phyloP scores from a whole-genome alignment of 169 alveolate species.

The Eimeria praecox region DNA sequence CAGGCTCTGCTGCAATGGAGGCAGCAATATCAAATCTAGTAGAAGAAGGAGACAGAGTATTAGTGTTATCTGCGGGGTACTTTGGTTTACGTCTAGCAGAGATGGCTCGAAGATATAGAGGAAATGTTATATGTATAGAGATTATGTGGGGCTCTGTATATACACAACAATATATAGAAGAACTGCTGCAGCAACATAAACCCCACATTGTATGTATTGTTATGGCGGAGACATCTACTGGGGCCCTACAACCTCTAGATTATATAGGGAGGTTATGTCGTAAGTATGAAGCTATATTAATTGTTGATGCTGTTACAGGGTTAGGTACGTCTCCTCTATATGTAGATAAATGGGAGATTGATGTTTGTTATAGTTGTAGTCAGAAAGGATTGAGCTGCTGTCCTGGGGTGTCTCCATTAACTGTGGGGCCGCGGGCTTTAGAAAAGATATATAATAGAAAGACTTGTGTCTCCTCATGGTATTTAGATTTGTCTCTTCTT shows the following conservation, averaged over 20 bases:
- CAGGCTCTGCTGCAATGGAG: slow-evolving; percentile 85
- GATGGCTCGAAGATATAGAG: slow-evolving; percentile 82
- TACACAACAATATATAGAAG: slow-evolving; percentile 68
- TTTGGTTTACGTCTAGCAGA: slow-evolving; percentile 80
- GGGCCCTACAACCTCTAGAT: slow-evolving; percentile 81
- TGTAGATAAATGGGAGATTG: slow-evolving; percentile 79
- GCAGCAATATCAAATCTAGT: slow-evolving; percentile 81
- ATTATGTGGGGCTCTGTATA: slow-evolving; percentile 80
- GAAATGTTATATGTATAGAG: slow-evolving; percentile 52
- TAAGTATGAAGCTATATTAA: slow-evolving; percentile 65
- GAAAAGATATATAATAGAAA: slow-evolving; percentile 36
- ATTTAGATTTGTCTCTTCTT: background rate
- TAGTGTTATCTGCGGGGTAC: slow-evolving; percentile 72
- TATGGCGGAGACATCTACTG: slow-evolving; percentile 84
- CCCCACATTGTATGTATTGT: slow-evolving; percentile 75
- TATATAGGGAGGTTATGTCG: slow-evolving; percentile 76
- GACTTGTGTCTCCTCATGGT: slow-evolving; percentile 60
- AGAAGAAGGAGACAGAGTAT: slow-evolving; percentile 63
- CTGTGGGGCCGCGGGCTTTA: slow-evolving; percentile 81
- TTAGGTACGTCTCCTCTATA: slow-evolving; percentile 79
- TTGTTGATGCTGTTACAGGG: slow-evolving; percentile 82
- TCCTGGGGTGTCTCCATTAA: slow-evolving; percentile 83
- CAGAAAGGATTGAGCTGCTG: slow-evolving; percentile 81
- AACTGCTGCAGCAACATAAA: slow-evolving; percentile 50
- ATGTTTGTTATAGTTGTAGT: slow-evolving; percentile 71